Percentiles rank a stretch among this genome's conserved stretches.
Conservation (phyloP, 2,329 filamentous ascomycete species). For the Talaromyces albobiverticillius region DNA sequence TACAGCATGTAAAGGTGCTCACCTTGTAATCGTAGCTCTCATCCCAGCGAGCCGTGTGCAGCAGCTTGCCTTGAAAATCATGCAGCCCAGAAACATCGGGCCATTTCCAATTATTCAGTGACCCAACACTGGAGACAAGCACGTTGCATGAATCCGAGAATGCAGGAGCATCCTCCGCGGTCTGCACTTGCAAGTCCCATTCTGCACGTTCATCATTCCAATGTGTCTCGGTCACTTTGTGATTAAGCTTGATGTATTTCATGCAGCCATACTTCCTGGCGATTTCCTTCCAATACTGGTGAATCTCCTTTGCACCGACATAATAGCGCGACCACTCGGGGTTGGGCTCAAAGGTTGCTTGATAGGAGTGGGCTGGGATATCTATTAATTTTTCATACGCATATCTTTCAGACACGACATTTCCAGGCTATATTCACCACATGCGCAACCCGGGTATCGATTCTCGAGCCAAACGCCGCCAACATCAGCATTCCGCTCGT, state of each 20-base stretch:
- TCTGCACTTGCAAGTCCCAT: constrained; percentile 27
- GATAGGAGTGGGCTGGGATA: constrained; percentile 15
- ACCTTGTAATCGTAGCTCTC: constrained; percentile 21
- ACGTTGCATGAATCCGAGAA: constrained; percentile 22
- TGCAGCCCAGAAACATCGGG: constrained; percentile 43
- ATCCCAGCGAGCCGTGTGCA: constrained; percentile 42
- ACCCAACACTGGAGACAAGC: constrained; percentile 28
- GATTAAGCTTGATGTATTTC: constrained; percentile 26
- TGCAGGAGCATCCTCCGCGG: background rate
- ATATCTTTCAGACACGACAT: background rate
- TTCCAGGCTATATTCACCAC: constrained; percentile 7
- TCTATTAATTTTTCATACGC: constrained; percentile 2
- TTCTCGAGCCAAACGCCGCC: constrained; percentile 19
- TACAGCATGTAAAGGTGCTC: background rate
- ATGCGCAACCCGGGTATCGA: constrained; percentile 17
- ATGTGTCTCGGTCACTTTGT: constrained; percentile 22
- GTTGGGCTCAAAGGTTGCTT: constrained; percentile 14
- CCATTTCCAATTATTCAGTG: constrained; percentile 37
- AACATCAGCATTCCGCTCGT: constrained; percentile 18
- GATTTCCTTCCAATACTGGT: constrained; percentile 25
- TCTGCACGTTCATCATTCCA: constrained; percentile 28
- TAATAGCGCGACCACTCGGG: constrained; percentile 22
- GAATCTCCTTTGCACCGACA: constrained; percentile 24
- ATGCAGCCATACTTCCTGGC: constrained; percentile 24
- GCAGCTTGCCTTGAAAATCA: constrained; percentile 39